A percentile compares a stretch with the other conserved stretches of the same genome.
phyloP scores from a whole-genome alignment of 1,284 basidiomycete genomes.

The Peniophora sp. region DNA sequence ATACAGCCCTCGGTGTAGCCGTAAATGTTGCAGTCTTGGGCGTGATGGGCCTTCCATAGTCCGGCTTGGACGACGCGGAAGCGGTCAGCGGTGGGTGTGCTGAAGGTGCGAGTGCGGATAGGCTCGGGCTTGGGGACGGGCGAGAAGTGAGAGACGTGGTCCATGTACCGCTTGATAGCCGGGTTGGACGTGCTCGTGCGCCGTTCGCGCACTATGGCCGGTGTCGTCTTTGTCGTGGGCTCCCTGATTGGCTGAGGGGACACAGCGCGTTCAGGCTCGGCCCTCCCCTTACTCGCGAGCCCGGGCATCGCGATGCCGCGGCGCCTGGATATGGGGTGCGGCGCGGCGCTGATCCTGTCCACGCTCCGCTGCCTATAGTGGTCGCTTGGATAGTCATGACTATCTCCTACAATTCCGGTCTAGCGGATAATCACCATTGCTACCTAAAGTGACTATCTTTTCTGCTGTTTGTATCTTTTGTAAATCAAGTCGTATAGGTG shows the following conservation, averaged over 20 bases:
- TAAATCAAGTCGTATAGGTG: too few species aligned
- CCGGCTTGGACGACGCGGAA: constrained; percentile 12
- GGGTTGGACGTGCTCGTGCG: constrained; percentile 26
- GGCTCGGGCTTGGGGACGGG: not conserved
- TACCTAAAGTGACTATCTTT: too few species aligned
- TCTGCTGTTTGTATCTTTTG: too few species aligned
- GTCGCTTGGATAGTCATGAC: constrained; percentile 60
- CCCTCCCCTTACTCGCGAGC: constrained; percentile 31
- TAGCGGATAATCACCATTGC: too few species aligned
- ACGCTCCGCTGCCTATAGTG: constrained; percentile 55
- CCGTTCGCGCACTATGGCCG: constrained; percentile 19
- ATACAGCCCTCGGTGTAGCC: not conserved
- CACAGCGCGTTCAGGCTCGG: constrained; percentile 7
- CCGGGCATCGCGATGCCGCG: constrained; percentile 72
- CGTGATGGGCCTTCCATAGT: constrained; percentile 2
- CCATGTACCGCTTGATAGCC: constrained; percentile 25
- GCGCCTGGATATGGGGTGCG: constrained; percentile 68
- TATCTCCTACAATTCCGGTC: too few species aligned
- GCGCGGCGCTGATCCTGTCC: constrained; percentile 31
- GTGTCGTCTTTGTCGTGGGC: not conserved
- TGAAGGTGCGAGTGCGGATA: constrained; percentile 29
- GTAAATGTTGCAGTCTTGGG: not conserved
- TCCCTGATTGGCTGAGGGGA: constrained; percentile 11
- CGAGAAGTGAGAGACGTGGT: constrained; percentile 21
- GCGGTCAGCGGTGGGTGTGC: constrained; percentile 14